Conservation (phyloP, 2,329 filamentous ascomycete genomes). For the Zalaria obscura region DNA sequence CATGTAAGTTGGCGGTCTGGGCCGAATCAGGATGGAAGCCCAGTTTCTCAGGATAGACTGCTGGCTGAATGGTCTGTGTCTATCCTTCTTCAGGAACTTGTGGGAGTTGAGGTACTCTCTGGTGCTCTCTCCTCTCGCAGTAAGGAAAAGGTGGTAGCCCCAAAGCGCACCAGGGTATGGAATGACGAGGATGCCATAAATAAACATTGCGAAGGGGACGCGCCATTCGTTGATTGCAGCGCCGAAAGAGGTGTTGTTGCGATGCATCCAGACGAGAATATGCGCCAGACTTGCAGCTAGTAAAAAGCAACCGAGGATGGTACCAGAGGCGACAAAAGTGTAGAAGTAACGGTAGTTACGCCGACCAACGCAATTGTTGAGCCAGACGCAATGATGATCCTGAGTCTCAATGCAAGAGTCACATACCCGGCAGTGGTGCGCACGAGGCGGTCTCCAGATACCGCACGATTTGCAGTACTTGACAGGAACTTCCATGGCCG, state of each 20-base stretch:
- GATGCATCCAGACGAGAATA: conserved; percentile 55
- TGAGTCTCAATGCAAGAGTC: conserved; percentile 96
- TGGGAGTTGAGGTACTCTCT: conserved; percentile 91
- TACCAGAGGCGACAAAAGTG: conserved; percentile 69
- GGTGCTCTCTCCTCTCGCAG: conserved; percentile 84
- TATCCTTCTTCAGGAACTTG: conserved; percentile 84
- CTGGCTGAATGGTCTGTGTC: conserved; percentile 81
- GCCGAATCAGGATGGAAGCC: conserved; percentile 65
- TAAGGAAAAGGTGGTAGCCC: conserved; percentile 83
- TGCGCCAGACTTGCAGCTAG: conserved; percentile 69
- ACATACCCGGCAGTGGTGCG: conserved; percentile 91
- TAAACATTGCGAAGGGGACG: conserved; percentile 62
- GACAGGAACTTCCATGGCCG: conserved; percentile 93
- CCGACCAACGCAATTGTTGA: conserved; percentile 94
- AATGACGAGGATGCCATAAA: conserved; percentile 62
- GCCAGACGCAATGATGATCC: conserved; percentile 97
- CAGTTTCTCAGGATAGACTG: conserved; percentile 64
- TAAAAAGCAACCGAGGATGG: conserved; percentile 62
- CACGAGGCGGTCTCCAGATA: conserved; percentile 90
- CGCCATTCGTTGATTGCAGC: conserved; percentile 55
- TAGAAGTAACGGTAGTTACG: conserved; percentile 99
- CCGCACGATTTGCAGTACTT: conserved; percentile 98
- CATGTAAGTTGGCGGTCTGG: conserved; percentile 77
- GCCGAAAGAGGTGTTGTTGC: conserved; percentile 52
- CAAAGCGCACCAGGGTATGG: conserved; percentile 74